phyloP scores from a whole-genome alignment of 208 protist species.

The Acanthamoeba polyphaga region DNA sequence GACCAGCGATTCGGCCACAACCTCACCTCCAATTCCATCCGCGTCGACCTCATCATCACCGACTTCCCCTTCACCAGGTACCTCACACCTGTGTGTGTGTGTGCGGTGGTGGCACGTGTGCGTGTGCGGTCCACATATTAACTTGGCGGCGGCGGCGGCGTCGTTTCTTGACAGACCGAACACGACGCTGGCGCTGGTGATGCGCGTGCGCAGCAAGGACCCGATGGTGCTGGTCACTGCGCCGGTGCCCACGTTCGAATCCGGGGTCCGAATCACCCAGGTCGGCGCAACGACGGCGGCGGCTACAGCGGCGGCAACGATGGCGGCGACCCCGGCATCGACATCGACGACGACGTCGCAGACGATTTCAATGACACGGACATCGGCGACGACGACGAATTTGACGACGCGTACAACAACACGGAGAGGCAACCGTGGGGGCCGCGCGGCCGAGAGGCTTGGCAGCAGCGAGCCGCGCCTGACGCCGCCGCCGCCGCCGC shows the following conservation, averaged over 20 bases:
- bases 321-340: too few species aligned
- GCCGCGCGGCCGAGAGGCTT: neutral
- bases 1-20: neutral
- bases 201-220: constrained; percentile 31
- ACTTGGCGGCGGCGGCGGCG: neutral
- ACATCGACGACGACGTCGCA: too few species aligned
- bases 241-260: neutral
- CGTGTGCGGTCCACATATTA: neutral
- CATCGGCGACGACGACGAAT: too few species aligned
- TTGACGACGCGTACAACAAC: too few species aligned
- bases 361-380: neutral
- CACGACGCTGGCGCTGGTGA: constrained; percentile 22
- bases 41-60: constrained; percentile 6
- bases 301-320: too few species aligned
- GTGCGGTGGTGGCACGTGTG: neutral
- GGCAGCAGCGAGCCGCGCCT: too few species aligned
- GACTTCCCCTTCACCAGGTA: constrained; percentile 47
- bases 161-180: neutral
- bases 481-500: neutral
- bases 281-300: neutral
- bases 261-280: neutral
- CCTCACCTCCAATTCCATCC: constrained; percentile 43
- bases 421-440: neutral
- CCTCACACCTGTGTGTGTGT: too few species aligned
- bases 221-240: constrained; percentile 17